Evolutionary conservation across 805 yeast species (phyloP), one percentile per base, ranked within the genome.

Genomic region (Metschnikowia picachoensis): DNA sequence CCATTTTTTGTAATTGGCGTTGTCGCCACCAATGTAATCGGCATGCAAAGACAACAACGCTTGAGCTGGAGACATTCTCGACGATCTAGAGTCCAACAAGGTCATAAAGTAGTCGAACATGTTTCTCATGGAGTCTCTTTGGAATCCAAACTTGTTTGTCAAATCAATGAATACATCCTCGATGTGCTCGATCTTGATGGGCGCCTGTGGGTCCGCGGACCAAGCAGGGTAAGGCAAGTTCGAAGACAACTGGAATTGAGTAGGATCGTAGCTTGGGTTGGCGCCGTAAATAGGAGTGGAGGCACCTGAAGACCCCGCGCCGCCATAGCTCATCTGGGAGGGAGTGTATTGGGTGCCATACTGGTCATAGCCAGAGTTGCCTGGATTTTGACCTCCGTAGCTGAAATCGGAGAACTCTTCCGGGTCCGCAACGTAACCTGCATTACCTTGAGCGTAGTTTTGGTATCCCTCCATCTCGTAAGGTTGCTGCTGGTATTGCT

Each of bases 161-260:
- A 87, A 73, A 66, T 87, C 94, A 60, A 87, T 87, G 63, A 87
- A 87, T 33, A 86, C 80, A 71, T 87, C 95, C 71, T 87, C 95
- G 62, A 87, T 84, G 65, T 87, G 92, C 67, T 87, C 94, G 52
- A 79, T 77, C 41, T 86, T 75, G 38, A 94, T 77, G 8, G 97
- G 96, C 17, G 85, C 87, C 62, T 83, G 92, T 47, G 86, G 91
- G 68, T 94, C 98, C 39, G 95, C 95, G 25, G 97, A 87, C 99
- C 99, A 94, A 42, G 99, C 98, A 37, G 99, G 99, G 67, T 92
- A 94, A 30, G 99, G 99, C 67, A 94, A 90, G 81, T 58, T 95
- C 77, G 70, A 85, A 58, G 65, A 88, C 84, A 76, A 83, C 71
- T 60, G 87, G 70, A 62, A 80, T 66, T 60, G 82, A 8, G 82